Conservation (phyloP, 2,329 filamentous ascomycete species). For the Paecilomyces sp. region DNA sequence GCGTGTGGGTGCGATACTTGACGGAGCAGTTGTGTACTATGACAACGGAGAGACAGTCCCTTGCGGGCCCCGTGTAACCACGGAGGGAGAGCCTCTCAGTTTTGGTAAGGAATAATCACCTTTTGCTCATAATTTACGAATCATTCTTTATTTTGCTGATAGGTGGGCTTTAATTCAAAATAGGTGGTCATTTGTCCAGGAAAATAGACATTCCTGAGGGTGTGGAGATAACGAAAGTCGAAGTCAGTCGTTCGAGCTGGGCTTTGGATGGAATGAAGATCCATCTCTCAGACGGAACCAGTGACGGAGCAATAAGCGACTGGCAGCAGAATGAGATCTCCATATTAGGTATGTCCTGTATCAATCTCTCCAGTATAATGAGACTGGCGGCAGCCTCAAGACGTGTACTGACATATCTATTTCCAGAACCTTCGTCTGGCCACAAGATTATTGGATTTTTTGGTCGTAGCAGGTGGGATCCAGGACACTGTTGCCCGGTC, state of each 20-base stretch:
- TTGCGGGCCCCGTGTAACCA: conserved; percentile 31
- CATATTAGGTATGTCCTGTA: background rate
- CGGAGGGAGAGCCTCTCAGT: conserved; percentile 19
- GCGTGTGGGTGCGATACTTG: conserved; percentile 37
- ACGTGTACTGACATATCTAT: conserved; percentile 10
- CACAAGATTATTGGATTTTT: conserved; percentile 43
- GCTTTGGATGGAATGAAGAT: conserved; percentile 22
- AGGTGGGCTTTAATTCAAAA: background rate
- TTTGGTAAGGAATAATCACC: conserved; percentile 15
- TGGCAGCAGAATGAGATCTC: background rate
- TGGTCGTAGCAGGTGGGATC: conserved; percentile 27
- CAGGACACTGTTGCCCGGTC: conserved; percentile 12
- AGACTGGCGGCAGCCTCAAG: background rate
- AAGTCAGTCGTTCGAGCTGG: conserved; percentile 13
- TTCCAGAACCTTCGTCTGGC: conserved; percentile 3
- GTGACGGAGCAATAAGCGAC: background rate
- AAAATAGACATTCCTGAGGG: conserved; percentile 18
- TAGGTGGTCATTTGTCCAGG: conserved; percentile 19
- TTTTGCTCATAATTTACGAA: background rate
- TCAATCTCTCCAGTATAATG: background rate
- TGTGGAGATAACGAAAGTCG: conserved; percentile 23
- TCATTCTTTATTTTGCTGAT: background rate
- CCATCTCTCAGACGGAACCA: conserved; percentile 11
- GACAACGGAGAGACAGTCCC: conserved; percentile 36
- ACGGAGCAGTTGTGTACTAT: conserved; percentile 42